Base-by-base conservation (phyloP, 129 eudicot genomes). In the Artemisia tridentata region DNA sequence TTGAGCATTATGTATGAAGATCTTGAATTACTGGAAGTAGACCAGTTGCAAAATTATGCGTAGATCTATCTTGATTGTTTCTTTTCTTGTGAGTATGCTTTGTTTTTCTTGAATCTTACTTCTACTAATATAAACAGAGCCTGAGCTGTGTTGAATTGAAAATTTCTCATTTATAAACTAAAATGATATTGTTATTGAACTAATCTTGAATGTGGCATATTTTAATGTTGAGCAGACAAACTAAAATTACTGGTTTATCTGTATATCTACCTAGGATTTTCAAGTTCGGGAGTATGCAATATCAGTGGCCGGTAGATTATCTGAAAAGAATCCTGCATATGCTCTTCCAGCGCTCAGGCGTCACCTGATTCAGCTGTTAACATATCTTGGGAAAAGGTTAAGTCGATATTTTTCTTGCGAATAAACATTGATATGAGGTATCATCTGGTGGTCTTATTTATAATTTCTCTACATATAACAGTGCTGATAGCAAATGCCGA, bases 301-400 rank as follows among this genome's bases (percentile, higher is more conserved):
- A 65, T 93, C 97, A 67, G 82, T 93, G 61, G 95, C 98, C 75
- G 98, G 98, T 48, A 87, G 98, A 73, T 85, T 93, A 65, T 93
- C 98, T 75, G 98, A 80, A 78, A 93, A 89, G 62, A 93, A 93
- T 82, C 98, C 98, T 52, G 98, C 98, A 71, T 90, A 93, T 85
- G 98, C 87, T 68, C 91, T 93, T 69, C 98, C 98, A 71, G 98
- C 98, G 41, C 97, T 93, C 53, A 88, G 98, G 21, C 91, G 96
- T 58, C 92, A 89, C 84, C 97, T 93, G 55, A 93, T 89, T 63
- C 98, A 93, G 71, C 38, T 93, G 74, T 75, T 93, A 76, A 93
- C 95, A 27, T 87, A 89, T 80, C 79, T 93, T 67, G 86, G 86
- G 31, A 90, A 93, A 81, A 93, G 98, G 98, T 93, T 38, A 70